Conservation (phyloP, 495 filamentous ascomycete genomes). For the Endocarpon pusillum region DNA sequence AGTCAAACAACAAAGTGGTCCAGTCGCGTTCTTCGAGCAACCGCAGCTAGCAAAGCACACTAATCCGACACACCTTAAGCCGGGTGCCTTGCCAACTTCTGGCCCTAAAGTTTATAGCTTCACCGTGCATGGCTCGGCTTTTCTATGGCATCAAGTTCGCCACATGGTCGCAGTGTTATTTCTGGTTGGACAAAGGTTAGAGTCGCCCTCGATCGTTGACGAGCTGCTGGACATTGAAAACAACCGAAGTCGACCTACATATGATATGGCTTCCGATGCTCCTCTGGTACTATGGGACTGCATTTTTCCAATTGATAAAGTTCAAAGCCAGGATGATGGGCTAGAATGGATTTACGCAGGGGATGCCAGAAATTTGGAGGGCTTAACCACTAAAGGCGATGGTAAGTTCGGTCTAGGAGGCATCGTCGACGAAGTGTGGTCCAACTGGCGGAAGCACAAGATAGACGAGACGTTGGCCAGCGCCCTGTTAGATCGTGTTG, state of each 20-base stretch:
- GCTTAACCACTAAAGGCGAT: conserved; percentile 19
- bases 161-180: conserved; percentile 82
- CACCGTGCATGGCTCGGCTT: conserved; percentile 74
- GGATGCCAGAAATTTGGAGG: conserved; percentile 25
- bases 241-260: conserved; percentile 57
- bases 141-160: conserved; percentile 95
- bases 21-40: conserved; percentile 21
- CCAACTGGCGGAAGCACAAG: conserved; percentile 62
- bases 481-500: conserved; percentile 44
- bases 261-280: conserved; percentile 76
- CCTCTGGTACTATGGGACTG: conserved; percentile 94
- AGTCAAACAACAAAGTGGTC: conserved; percentile 31
- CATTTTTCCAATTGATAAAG: conserved; percentile 51
- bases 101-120: conserved; percentile 67
- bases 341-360: conserved; percentile 67
- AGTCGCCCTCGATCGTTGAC: conserved; percentile 50
- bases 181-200: conserved; percentile 77
- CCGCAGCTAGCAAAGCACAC: conserved; percentile 10
- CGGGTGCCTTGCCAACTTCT: conserved; percentile 3
- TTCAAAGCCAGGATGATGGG: conserved; percentile 36
- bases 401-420: conserved; percentile 47
- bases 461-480: conserved; percentile 73
- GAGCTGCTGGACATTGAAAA: conserved; percentile 53
- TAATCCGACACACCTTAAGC: no score
- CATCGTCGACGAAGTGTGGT: conserved; percentile 61